Conservation (phyloP, 129 eudicot species). For the Dittrichia graveolens region DNA sequence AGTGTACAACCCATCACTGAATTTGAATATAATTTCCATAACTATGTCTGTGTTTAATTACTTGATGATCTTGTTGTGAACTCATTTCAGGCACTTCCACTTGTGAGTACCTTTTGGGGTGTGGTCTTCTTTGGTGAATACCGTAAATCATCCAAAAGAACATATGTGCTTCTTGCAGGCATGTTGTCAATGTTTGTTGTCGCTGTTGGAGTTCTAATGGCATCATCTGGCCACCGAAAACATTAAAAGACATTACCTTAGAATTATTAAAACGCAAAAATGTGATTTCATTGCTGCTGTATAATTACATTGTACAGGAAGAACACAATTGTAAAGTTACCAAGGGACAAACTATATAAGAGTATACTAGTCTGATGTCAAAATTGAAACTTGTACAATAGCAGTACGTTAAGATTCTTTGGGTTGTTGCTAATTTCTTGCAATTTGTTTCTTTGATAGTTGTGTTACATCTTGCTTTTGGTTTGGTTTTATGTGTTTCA, state of each 20-base stretch:
- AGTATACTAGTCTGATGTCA: background rate
- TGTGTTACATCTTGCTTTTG: too few species aligned
- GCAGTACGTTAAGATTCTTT: background rate
- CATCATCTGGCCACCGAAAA: conserved; percentile 77
- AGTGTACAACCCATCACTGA: background rate
- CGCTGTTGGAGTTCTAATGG: conserved; percentile 87
- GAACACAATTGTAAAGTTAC: conserved; percentile 11
- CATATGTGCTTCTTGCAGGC: conserved; percentile 55
- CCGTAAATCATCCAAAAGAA: conserved; percentile 68
- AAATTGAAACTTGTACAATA: conserved; percentile 2
- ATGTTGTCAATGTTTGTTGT: conserved; percentile 77
- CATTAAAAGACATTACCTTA: conserved; percentile 6
- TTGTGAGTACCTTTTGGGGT: conserved; percentile 94
- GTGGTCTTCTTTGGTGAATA: conserved; percentile 87
- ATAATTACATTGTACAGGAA: conserved; percentile 24
- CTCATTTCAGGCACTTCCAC: conserved; percentile 72
- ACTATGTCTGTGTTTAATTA: background rate
- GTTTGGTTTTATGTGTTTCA: too few species aligned
- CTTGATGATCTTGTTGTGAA: conserved; percentile 16
- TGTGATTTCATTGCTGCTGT: background rate
- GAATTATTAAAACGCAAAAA: background rate
- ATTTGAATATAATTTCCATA: background rate
- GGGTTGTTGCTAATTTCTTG: background rate
- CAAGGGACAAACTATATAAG: conserved; percentile 7
- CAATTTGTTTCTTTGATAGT: too few species aligned